phyloP scores from a whole-genome alignment of 2,329 filamentous ascomycete species.

The Gnomoniopsis sp. region DNA sequence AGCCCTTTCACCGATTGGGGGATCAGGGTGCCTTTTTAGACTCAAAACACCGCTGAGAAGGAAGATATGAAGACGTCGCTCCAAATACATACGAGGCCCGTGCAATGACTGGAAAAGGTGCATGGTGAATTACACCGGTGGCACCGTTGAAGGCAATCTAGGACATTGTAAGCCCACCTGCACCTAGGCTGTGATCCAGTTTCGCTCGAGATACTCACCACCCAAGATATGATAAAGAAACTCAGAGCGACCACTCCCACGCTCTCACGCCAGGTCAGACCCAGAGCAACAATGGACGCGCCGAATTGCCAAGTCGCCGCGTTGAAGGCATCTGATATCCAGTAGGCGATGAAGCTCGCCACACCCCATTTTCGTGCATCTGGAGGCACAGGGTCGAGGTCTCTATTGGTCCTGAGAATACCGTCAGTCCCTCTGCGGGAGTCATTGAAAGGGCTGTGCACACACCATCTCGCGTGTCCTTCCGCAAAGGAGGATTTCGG shows the following conservation, averaged over 20 bases:
- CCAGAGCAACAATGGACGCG: slow-evolving; percentile 5
- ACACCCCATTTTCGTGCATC: not conserved
- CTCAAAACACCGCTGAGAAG: no score
- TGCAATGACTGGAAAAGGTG: slow-evolving; percentile 35
- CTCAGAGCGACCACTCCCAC: slow-evolving; percentile 9
- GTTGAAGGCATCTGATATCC: slow-evolving; percentile 11
- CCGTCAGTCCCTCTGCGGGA: not conserved
- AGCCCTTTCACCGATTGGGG: no score
- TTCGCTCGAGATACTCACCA: not conserved
- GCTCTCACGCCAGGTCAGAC: slow-evolving; percentile 5
- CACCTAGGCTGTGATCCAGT: not conserved
- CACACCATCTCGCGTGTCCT: slow-evolving; percentile 11
- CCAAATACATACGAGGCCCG: slow-evolving; percentile 26
- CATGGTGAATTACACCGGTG: slow-evolving; percentile 33
- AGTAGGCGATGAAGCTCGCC: slow-evolving; percentile 4
- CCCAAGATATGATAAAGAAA: slow-evolving; percentile 17
- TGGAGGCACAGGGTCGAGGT: slow-evolving; percentile 2
- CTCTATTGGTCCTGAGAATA: slow-evolving; percentile 1
- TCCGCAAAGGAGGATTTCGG: slow-evolving; percentile 12
- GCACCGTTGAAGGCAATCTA: slow-evolving; percentile 30
- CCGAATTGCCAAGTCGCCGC: slow-evolving; percentile 13
- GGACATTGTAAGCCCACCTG: not conserved
- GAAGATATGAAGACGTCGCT: no score
- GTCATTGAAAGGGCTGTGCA: not conserved
- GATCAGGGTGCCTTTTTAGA: no score